A percentile compares a stretch with the other conserved stretches of the same genome.
These are phyloP conservation scores for Nemania abortiva DNA, from an alignment of 2,329 filamentous ascomycete genomes.

Conservation along the genomic window DNA sequence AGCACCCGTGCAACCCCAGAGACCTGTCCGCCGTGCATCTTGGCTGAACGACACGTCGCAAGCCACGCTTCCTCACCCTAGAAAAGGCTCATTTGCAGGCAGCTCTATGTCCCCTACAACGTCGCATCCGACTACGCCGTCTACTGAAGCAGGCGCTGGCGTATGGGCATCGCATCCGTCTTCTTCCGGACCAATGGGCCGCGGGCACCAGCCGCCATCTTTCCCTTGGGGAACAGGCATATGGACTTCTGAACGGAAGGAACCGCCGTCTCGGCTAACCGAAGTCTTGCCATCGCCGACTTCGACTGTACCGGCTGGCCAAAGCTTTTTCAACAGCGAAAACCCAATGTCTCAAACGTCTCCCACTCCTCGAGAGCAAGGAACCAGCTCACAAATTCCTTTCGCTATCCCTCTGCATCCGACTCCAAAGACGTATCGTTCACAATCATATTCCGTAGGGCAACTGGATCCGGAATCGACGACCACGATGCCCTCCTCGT, in stretches of 20 bases:
- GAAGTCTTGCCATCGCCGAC: slow-evolving; percentile 83
- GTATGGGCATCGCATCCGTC: slow-evolving; percentile 68
- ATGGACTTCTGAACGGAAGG: slow-evolving; percentile 84
- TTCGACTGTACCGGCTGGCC: slow-evolving; percentile 63
- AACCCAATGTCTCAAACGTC: slow-evolving; percentile 61
- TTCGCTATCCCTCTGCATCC: slow-evolving; percentile 91
- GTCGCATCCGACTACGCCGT: slow-evolving; percentile 85
- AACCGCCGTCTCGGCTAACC: slow-evolving; percentile 77
- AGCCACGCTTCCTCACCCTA: slow-evolving; percentile 66
- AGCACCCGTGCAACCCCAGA: slow-evolving; percentile 63
- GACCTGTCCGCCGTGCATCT: slow-evolving; percentile 78
- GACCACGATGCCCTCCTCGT: slow-evolving; percentile 59
- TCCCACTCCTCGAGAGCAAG: slow-evolving; percentile 64
- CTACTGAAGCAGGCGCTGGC: slow-evolving; percentile 69
- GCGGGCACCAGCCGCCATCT: slow-evolving; percentile 59
- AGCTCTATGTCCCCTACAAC: slow-evolving; percentile 81
- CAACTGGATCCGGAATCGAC: slow-evolving; percentile 80
- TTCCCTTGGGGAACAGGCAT: slow-evolving; percentile 86
- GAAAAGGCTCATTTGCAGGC: slow-evolving; percentile 82
- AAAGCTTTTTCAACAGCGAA: slow-evolving; percentile 64
- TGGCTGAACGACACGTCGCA: slow-evolving; percentile 89
- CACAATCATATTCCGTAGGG: slow-evolving; percentile 95
- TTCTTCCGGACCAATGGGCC: slow-evolving; percentile 61
- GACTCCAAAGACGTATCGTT: slow-evolving; percentile 91
- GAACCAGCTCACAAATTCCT: slow-evolving; percentile 75